Base-by-base conservation (phyloP, 148 eudicot genomes). In the Limonium bicolor region DNA sequence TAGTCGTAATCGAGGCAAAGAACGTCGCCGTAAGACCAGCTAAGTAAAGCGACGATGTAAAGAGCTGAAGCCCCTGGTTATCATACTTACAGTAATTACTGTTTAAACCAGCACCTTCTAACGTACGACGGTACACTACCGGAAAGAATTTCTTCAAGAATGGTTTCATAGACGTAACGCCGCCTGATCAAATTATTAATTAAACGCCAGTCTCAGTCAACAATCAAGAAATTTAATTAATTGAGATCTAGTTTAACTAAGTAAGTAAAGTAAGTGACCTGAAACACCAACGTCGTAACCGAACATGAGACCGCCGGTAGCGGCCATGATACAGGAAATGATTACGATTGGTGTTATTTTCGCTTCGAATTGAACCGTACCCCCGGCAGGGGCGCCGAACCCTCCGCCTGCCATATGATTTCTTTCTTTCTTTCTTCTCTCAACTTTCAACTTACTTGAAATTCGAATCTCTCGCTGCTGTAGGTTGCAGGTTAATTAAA, bases 331-430 rank as follows among this genome's bases (percentile, higher is more conserved):
- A 42, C 94, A 87, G 0, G 96, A 87, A 11, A 87, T 61, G 47
- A 87, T 70, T 4, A 87, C 96, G 4, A 87, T 72, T 1, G 96
- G 94, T 0, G 96, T 86, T 4, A 86, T 86, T 64, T 86, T 86
- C 0, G 96, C 96, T 72, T 86, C 96, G 20, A 87, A 87, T 29
- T 70, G 45, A n/a, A 38, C 72, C n/a, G n/a, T n/a, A 0, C 73
- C 66, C 16, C 51, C 60, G 21, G 62, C 24, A 20, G 94, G 34
- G 24, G 68, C 59, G 4, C 67, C 53, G 3, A 79, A 41, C 36
- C 94, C 96, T 67, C 88, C 96, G n/a, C 62, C 96, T 12, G 82
- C 55, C 94, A 87, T 87, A n/a, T n/a, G n/a, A n/a, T n/a, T n/a
- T n/a, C n/a, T n/a, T n/a, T n/a, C n/a, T n/a, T n/a, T n/a, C n/a